These are phyloP conservation scores for Calonectria ilicicola DNA, from an alignment of 2,329 filamentous ascomycete species.

Conservation along the genomic window DNA sequence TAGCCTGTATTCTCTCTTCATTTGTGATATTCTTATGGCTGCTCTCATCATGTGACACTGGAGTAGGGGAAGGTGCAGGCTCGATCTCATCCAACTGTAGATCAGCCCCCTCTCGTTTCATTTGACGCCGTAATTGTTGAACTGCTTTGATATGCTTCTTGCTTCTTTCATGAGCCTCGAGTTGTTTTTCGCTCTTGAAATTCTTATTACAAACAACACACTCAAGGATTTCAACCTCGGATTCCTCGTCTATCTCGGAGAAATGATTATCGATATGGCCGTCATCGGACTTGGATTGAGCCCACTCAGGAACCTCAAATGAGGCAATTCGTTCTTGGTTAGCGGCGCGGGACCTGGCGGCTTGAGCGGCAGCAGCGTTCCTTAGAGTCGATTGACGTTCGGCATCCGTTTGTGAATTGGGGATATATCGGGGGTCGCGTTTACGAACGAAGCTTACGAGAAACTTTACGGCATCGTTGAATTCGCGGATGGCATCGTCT, in stretches of 20 bases:
- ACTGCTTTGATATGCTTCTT: slow-evolving; percentile 95
- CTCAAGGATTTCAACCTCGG: slow-evolving; percentile 71
- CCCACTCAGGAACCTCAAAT: slow-evolving; percentile 80
- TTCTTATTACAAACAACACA: slow-evolving; percentile 83
- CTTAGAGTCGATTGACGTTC: slow-evolving; percentile 84
- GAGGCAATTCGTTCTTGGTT: slow-evolving; percentile 80
- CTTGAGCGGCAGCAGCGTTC: slow-evolving; percentile 85
- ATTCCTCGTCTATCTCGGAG: slow-evolving; percentile 67
- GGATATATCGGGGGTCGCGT: slow-evolving; percentile 86
- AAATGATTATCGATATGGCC: slow-evolving; percentile 69
- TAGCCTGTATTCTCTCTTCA: not conserved
- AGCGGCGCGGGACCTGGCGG: slow-evolving; percentile 82
- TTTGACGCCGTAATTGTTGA: slow-evolving; percentile 81
- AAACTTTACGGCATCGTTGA: slow-evolving; percentile 91
- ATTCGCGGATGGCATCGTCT: slow-evolving; percentile 86
- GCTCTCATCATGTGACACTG: not conserved
- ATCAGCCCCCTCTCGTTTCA: slow-evolving; percentile 82
- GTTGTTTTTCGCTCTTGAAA: slow-evolving; percentile 94
- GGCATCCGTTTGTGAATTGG: slow-evolving; percentile 81
- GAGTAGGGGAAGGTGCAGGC: not conserved
- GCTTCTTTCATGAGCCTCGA: slow-evolving; percentile 91
- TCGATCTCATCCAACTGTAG: slow-evolving; percentile 58
- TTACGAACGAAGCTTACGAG: slow-evolving; percentile 91
- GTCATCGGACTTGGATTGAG: slow-evolving; percentile 67
- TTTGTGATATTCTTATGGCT: not conserved